A percentile compares a stretch with the other conserved stretches of the same genome.
These are phyloP conservation scores for Colletotrichum viniferum DNA, from an alignment of 2,329 filamentous ascomycete genomes.

Conservation along the genomic window DNA sequence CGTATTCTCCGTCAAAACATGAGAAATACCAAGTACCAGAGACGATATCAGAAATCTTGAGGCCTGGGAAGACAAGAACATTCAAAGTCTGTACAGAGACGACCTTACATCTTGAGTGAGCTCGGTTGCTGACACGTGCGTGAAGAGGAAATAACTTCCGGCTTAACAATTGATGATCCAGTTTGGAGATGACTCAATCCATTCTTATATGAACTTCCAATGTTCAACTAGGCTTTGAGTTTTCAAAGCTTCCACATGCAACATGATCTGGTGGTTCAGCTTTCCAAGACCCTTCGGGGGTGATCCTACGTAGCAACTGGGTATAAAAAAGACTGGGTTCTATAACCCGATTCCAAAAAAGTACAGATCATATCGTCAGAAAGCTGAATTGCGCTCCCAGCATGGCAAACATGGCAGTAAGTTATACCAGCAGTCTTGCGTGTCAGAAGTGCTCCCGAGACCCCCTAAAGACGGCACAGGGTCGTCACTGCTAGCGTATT, in stretches of 20 bases:
- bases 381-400: accelerated
- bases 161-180: neutral
- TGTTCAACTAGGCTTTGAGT: accelerated
- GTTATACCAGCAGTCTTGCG: too few relatives aligned
- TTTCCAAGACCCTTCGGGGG: neutral
- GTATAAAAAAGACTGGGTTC: neutral
- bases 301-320: neutral
- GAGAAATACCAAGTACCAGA: neutral
- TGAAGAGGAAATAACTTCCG: neutral
- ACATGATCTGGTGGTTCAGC: neutral
- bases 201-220: neutral
- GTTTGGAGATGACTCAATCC: neutral
- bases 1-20: neutral
- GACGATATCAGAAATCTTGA: accelerated
- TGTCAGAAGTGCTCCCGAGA: neutral
- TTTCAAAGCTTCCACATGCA: neutral
- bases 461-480: accelerated
- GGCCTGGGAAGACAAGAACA: accelerated
- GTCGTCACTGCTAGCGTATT: neutral
- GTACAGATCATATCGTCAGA: neutral
- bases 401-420: neutral
- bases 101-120: neutral
- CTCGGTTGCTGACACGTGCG: neutral
- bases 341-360: neutral
- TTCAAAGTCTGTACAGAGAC: neutral